Base-by-base conservation (phyloP, 2,329 filamentous ascomycete genomes). In the Elsinoe ampelina region DNA sequence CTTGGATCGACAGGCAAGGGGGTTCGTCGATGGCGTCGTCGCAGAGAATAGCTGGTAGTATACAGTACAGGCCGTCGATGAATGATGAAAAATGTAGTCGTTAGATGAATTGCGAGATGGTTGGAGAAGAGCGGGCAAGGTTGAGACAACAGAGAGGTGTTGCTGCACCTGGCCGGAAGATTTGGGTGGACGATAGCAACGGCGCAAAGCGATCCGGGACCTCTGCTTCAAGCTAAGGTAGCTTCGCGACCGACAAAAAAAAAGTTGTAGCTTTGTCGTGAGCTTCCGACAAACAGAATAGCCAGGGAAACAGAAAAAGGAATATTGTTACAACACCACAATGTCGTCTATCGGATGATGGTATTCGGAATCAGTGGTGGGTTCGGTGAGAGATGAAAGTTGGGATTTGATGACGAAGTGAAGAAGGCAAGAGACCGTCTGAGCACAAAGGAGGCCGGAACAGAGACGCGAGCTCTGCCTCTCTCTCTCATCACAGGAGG, bases 161-260 rank as follows among this genome's bases (percentile, higher is more conserved):
- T 38, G 39, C 20, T 26, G 39, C 36, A 56, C 20, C 13, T 20
- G 12, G 22, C 54, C 41, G 54, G 26, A 36, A 56, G 42, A 56
- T 56, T 56, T 56, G 54, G 54, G 41, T 17, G 26, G 52, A 47
- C 54, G 54, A 56, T 47, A 56, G 50, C 50, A 56, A 56, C 54
- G 52, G 52, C 50, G 52, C 45, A 50, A 22, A 32, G 48, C 32
- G 48, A 50, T 50, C 48, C 48, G 48, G 32, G 32, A 36, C 34
- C 19, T 39, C 26, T 38, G 26, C 48, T 15, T 38, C 48, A 36
- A 52, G 35, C 26, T 30, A 30, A 30, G 26, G 26, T 30, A 30
- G 26, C 32, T 39, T 52, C 48, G 48, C 48, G 48, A 52, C 48
- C 48, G 35, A 52, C n/a, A 52, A 52, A 52, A 52, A 51, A 52